Percentiles rank a stretch among this genome's conserved stretches.
These are phyloP conservation scores for Xylaria castorea DNA, from an alignment of 495 filamentous ascomycete species.

Conservation along the genomic window DNA sequence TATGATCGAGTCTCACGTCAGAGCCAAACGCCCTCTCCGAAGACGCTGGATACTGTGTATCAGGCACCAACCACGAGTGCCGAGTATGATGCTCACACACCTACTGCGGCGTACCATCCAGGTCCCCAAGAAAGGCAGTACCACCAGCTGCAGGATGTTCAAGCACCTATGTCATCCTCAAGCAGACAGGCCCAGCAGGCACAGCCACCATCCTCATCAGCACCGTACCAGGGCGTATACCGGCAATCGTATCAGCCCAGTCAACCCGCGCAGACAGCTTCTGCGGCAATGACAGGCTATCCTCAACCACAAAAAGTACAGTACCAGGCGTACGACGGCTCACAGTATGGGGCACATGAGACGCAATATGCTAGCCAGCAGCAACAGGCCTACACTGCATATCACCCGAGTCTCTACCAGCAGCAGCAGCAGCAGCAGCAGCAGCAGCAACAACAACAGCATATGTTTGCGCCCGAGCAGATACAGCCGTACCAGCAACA, in stretches of 20 bases:
- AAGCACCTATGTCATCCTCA: conserved; percentile 11
- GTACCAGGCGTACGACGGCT: conserved; percentile 32
- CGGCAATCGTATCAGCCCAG: conserved; percentile 31
- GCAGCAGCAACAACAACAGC: conserved; percentile 28
- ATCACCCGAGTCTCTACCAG: conserved; percentile 34
- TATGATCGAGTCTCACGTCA: conserved; percentile 25
- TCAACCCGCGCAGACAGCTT: conserved; percentile 27
- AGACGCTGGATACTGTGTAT: conserved; percentile 23
- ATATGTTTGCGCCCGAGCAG: conserved; percentile 24
- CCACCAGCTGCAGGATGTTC: conserved; percentile 8
- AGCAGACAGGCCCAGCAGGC: conserved; percentile 20
- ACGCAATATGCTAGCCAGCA: conserved; percentile 30
- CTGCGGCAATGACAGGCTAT: conserved; percentile 7
- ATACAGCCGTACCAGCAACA: conserved; percentile 34
- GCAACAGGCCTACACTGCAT: conserved; percentile 32
- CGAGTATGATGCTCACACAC: conserved; percentile 18
- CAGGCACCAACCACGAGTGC: conserved; percentile 19
- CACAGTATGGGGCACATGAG: conserved; percentile 23
- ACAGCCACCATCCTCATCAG: conserved; percentile 19
- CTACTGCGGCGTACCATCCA: conserved; percentile 29
- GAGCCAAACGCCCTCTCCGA: conserved; percentile 32
- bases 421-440: conserved; percentile 27
- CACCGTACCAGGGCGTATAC: conserved; percentile 29
- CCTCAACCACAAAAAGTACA: conserved; percentile 25
- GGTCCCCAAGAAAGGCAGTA: conserved; percentile 5